phyloP scores from a whole-genome alignment of 2,329 filamentous ascomycete species.

The Purpureocillium lavendulum region DNA sequence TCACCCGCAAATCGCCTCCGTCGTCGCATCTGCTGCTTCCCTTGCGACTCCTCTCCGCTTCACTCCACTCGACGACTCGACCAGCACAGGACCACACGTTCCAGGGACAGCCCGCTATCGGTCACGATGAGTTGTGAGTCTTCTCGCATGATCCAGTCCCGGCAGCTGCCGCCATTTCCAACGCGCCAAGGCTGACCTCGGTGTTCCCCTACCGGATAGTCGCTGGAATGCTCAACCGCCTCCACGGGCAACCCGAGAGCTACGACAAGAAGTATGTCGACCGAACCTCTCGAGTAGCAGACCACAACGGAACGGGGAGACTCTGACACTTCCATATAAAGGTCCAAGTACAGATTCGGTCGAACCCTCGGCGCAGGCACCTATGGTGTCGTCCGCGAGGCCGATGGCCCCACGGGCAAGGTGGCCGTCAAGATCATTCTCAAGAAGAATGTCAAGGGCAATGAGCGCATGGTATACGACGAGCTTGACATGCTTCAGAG shows the following conservation, averaged over 20 bases:
- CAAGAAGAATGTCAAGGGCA: constrained; percentile 98
- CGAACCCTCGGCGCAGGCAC: constrained; percentile 92
- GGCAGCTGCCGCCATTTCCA: not conserved
- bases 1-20: too few species aligned
- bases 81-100: too few species aligned
- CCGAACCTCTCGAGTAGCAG: not conserved
- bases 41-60: too few species aligned
- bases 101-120: too few species aligned
- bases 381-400: constrained; percentile 96
- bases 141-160: too few species aligned
- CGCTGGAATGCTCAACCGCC: constrained; percentile 85
- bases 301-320: not conserved
- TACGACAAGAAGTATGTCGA: constrained; percentile 89
- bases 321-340: constrained; percentile 23
- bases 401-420: constrained; percentile 73
- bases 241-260: constrained; percentile 92
- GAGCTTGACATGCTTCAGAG: constrained; percentile 89
- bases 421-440: constrained; percentile 98
- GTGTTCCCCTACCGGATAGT: constrained; percentile 40
- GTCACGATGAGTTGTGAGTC: too few species aligned
- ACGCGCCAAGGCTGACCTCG: not conserved
- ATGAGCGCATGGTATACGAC: constrained; percentile 98
- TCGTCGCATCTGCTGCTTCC: too few species aligned
- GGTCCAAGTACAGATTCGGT: constrained; percentile 84
- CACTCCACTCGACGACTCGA: too few species aligned